Percentiles rank a stretch among this genome's conserved stretches.
Evolutionary conservation across 2,329 filamentous ascomycete genomes (phyloP).

Genomic region (Diatrype stigma): DNA sequence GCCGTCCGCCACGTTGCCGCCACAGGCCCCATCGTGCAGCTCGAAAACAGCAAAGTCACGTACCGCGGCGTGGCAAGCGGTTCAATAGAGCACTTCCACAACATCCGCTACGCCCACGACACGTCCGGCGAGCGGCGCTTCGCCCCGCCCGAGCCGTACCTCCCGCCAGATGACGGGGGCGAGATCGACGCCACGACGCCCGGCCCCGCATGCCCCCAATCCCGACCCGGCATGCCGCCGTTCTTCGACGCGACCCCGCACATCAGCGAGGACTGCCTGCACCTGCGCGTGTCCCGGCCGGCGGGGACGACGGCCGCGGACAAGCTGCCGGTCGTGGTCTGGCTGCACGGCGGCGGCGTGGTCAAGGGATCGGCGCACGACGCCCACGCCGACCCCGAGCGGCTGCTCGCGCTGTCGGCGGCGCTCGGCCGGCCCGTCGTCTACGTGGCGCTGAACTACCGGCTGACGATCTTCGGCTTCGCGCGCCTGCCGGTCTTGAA

Average conservation of each 20-base stretch:
- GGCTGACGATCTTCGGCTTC: slow-evolving; percentile 29
- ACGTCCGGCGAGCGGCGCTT: slow-evolving; percentile 21
- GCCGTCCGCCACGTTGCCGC: not conserved
- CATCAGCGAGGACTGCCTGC: slow-evolving; percentile 25
- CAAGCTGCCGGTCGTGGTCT: slow-evolving; percentile 23
- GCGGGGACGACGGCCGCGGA: slow-evolving; percentile 9
- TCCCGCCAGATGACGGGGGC: slow-evolving; percentile 7
- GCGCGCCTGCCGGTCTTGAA: slow-evolving; percentile 18
- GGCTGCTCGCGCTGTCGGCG: slow-evolving; percentile 13
- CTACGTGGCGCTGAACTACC: slow-evolving; percentile 23
- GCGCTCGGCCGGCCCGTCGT: slow-evolving; percentile 20
- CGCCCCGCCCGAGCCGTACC: slow-evolving; percentile 22
- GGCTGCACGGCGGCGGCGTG: slow-evolving; percentile 20
- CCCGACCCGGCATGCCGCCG: slow-evolving; percentile 17
- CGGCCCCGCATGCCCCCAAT: slow-evolving; percentile 24
- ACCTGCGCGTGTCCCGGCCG: slow-evolving; percentile 22
- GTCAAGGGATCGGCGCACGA: slow-evolving; percentile 24
- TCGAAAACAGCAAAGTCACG: slow-evolving; percentile 5
- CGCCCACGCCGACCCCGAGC: slow-evolving; percentile 19
- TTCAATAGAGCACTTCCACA: slow-evolving; percentile 21
- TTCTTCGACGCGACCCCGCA: slow-evolving; percentile 20
- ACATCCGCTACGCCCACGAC: slow-evolving; percentile 24
- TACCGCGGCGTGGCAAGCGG: slow-evolving; percentile 10
- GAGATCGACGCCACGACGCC: slow-evolving; percentile 7
- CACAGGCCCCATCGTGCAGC: slow-evolving; percentile 5